Base-by-base conservation (phyloP, 805 yeast genomes). In the Suhomyces prunicola region DNA sequence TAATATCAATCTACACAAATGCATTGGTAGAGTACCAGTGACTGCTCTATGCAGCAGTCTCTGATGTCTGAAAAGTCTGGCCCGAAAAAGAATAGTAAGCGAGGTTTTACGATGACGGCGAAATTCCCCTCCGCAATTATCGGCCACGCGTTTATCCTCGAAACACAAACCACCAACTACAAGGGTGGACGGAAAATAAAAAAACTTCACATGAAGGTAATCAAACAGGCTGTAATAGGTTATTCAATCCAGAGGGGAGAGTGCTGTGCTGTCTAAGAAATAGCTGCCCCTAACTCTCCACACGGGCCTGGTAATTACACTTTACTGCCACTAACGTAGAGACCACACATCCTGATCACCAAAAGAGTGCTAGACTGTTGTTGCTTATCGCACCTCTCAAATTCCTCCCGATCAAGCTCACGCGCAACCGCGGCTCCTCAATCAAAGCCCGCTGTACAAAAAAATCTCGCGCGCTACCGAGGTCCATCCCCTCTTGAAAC, bases 401-500 rank as follows among this genome's bases (percentile, higher is more conserved):
- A 5, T 31, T 17, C 15, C 36, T 33, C 8, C 36, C 17, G 15
- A 33, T 33, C 36, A 33, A 6, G 17, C 36, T 33, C 36, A 6
- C 36, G 36, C 42, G 24, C 42, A 17, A 24, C 42, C 24, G 42
- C 24, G 24, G 24, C 4, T 17, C 10, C 42, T 2, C 15, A 6
- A 39, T 7, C 17, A 10, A n/a, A n/a, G 5, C 42, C 42, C 19
- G 13, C 36, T 17, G 36, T 7, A n/a, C 6, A 33, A 33, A 33
- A 33, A 6, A 33, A 13, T 42, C 35, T 10, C 47, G 13, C 35
- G 35, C 47, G 47, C 27, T 27, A 24, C 47, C 33, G 33, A 27
- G 35, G 47, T 44, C 47, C 47, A 24, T 44, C 33, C 47, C 47
- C 47, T 44, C 47, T 19, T 33, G 4, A 7, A 8, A 26, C 35